phyloP scores from a whole-genome alignment of 495 filamentous ascomycete species.

The Aspergillus leporis region DNA sequence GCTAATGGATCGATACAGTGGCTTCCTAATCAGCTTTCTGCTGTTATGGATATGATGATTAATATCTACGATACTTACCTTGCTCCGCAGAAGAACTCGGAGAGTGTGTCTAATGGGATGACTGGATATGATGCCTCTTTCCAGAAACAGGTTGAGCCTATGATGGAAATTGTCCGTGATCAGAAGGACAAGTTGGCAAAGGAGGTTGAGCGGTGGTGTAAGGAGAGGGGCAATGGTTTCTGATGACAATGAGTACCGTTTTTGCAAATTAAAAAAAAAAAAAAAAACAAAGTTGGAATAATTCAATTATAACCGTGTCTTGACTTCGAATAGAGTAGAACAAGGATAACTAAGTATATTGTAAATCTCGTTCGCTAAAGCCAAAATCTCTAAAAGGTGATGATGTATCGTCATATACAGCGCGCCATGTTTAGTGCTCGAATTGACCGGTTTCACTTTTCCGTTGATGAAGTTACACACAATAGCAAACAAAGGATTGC shows the following conservation, averaged over 20 bases:
- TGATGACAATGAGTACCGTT: neutral
- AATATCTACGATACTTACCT: slow-evolving; percentile 54
- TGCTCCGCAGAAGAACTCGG: slow-evolving; percentile 39
- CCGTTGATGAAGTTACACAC: too few relatives aligned
- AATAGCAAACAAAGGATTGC: too few relatives aligned
- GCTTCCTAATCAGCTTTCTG: slow-evolving; percentile 81
- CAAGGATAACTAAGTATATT: neutral
- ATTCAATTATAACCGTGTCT: neutral
- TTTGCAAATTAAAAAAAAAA: neutral
- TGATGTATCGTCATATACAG: too few relatives aligned
- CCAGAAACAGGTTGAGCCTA: slow-evolving; percentile 51
- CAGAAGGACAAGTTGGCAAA: slow-evolving; percentile 70
- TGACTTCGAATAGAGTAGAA: neutral
- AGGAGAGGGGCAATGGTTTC: slow-evolving; percentile 56
- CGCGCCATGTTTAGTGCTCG: too few relatives aligned
- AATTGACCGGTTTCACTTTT: too few relatives aligned
- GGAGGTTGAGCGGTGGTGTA: slow-evolving; percentile 80
- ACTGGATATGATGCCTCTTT: slow-evolving; percentile 33
- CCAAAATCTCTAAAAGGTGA: too few relatives aligned
- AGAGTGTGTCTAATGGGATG: slow-evolving; percentile 18
- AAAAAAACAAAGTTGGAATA: neutral
- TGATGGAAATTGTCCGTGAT: slow-evolving; percentile 69
- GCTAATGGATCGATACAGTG: slow-evolving; percentile 46
- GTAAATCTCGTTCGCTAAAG: neutral
- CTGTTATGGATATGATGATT: slow-evolving; percentile 76